Evolutionary conservation across 140 eudicot genomes (phyloP), one percentile per base, ranked within the genome.

Genomic region (Erigeron philadelphicus): DNA sequence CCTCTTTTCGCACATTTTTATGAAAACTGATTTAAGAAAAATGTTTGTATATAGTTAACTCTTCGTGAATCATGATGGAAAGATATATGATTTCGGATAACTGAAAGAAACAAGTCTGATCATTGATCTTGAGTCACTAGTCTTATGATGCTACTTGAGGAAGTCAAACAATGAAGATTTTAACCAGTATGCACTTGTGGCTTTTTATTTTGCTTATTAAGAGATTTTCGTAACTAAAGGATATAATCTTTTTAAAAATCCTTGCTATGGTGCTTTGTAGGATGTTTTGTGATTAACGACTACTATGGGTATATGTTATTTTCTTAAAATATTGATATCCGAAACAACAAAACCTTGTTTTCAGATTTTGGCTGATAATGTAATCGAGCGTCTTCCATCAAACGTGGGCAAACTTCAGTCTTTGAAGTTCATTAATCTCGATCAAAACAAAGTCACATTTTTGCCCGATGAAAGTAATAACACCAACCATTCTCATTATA

Each of bases 391-490:
- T 21, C 90, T 92, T 64, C 98, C 98, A 40, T 76, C 64, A 75
- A 86, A 86, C 69, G 41, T 84, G 85, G 96, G 96, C 17, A 86
- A 84, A 73, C 96, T 88, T 68, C 92, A 92, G 70, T 77, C 89
- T 7, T 67, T 92, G 60, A 92, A 92, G 89, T 80, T 82, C 45
- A 68, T 86, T 80, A 83, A 85, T 68, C 86, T 92, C 35, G 98
- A 92, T 76, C 85, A 81, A 60, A 92, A 92, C 66, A 82, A 80
- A 77, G 73, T 92, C 72, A 76, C 87, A 59, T 67, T 80, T 45
- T 76, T 92, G 81, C 98, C 98, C 35, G 98, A 88, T 86, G 98
- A 92, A 88, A 53, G 98, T 92, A 84, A 92, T 72, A 46, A 77
- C 11, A 55, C 48, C 63, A 64, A 54, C 56, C 35, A 1, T 64